These are phyloP conservation scores for Colletotrichum tropicale DNA, from an alignment of 2,329 filamentous ascomycete genomes.

Conservation along the genomic window DNA sequence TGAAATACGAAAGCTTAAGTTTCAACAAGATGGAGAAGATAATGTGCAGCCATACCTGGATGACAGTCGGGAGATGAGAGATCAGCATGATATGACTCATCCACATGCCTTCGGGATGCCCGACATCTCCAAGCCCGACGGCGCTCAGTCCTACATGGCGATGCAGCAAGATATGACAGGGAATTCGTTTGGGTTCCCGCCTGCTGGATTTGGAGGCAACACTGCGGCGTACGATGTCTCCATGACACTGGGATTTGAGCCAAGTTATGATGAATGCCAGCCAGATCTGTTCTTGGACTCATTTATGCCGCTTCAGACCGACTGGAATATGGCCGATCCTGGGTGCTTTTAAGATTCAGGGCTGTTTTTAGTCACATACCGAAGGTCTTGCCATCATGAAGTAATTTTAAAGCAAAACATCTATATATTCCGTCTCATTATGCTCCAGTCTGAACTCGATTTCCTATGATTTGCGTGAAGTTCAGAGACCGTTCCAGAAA, in stretches of 20 bases:
- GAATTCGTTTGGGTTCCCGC: background rate
- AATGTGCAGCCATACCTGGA: background rate
- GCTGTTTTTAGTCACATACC: background rate
- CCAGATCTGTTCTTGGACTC: slow-evolving; percentile 6
- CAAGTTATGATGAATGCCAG: slow-evolving; percentile 6
- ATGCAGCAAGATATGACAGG: background rate
- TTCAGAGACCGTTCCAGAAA: slow-evolving; percentile 70
- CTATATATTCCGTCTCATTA: background rate
- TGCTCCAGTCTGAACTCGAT: background rate
- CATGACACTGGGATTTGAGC: slow-evolving; percentile 11
- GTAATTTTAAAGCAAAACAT: background rate
- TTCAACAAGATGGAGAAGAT: slow-evolving; percentile 4
- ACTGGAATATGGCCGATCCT: slow-evolving; percentile 2
- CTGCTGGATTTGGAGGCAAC: background rate
- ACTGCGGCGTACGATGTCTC: background rate
- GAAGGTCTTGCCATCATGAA: background rate
- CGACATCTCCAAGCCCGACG: background rate
- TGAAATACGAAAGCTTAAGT: slow-evolving; percentile 13
- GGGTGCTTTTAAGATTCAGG: background rate
- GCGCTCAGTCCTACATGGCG: background rate
- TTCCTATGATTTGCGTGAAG: background rate
- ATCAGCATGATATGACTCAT: background rate
- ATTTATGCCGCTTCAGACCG: slow-evolving; percentile 2
- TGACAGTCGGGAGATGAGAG: background rate
- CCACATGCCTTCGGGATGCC: background rate